These are phyloP conservation scores for Aspergillus olivimuriae DNA, from an alignment of 495 filamentous ascomycete genomes.

Conservation along the genomic window DNA sequence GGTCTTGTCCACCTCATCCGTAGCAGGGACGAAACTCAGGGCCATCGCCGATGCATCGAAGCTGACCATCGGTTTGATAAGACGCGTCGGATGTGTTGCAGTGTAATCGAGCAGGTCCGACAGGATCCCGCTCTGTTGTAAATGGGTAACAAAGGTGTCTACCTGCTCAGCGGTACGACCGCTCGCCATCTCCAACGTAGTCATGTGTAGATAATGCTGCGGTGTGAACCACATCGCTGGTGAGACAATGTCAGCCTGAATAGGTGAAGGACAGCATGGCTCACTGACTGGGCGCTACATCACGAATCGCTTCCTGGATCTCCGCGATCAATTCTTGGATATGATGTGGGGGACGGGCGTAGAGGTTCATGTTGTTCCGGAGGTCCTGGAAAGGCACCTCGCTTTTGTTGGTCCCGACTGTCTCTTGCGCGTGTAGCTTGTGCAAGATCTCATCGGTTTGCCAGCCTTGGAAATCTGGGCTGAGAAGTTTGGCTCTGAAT, in stretches of 20 bases:
- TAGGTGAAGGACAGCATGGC: background rate
- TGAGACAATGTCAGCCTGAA: background rate
- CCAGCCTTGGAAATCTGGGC: constrained; percentile 61
- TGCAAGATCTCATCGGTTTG: constrained; percentile 69
- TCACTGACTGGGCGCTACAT: constrained; percentile 59
- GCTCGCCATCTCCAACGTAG: constrained; percentile 73
- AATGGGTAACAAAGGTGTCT: constrained; percentile 44
- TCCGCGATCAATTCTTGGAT: constrained; percentile 56
- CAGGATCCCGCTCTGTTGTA: constrained; percentile 42
- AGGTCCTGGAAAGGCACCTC: constrained; percentile 58
- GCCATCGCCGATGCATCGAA: constrained; percentile 82
- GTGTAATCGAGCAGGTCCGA: constrained; percentile 57
- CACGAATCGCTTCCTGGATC: constrained; percentile 59
- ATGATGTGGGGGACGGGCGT: constrained; percentile 72
- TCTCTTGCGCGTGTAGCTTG: constrained; percentile 40
- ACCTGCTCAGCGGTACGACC: constrained; percentile 59
- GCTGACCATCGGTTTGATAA: constrained; percentile 76
- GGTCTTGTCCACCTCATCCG: constrained; percentile 47
- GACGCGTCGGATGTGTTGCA: constrained; percentile 54
- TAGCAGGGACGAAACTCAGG: constrained; percentile 75
- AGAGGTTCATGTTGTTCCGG: constrained; percentile 77
- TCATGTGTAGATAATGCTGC: constrained; percentile 69
- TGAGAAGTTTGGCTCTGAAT: constrained; percentile 61
- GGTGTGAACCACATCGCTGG: constrained; percentile 76
- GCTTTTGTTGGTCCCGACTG: constrained; percentile 45